Base-by-base conservation (phyloP, 2,329 filamentous ascomycete genomes). In the Aspergillus melleus region DNA sequence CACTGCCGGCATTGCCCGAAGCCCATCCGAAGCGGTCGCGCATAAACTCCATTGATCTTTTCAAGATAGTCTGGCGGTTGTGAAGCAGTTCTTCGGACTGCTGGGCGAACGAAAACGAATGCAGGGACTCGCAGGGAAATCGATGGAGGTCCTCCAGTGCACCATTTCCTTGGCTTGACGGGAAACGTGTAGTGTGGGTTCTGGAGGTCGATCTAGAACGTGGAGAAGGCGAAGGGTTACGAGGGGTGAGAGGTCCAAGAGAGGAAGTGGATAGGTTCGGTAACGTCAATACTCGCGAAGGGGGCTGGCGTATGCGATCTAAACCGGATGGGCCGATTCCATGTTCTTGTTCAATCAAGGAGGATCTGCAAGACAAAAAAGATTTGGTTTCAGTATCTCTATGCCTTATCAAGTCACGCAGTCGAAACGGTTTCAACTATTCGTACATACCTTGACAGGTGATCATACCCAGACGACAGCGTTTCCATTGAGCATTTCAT, bases 101-200 rank as follows among this genome's bases (percentile, higher is more conserved):
- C 68, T 96, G 91, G 46, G 95, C 92, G 76, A 99, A 99, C 12
- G 94, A 98, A 79, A 99, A 99, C 1, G 95, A 99, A 77, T 99
- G 95, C 51, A 99, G 81, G 6, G 95, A 99, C 74, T 99, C 95
- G 68, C 91, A 92, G 1, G 95, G 94, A 73, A 99, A 99, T 54
- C 93, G 89, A 50, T 88, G 89, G 50, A 99, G 85, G 72, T 99
- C 95, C 80, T 98, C 95, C 47, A 90, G 70, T 6, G 79, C 86
- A 24, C 92, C 91, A 22, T 92, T 92, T 20, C 83, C 81, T 24
- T 89, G 88, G 6, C 83, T 88, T n/a, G 87, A 81, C 9, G 84
- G 80, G 26, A 87, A 72, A 16, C 84, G 81, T 52, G 82, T 77
- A 49, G 83, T 83, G 50, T 83, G 79, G 39, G 83, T 79, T 62